Evolutionary conservation across 2,329 filamentous ascomycete species (phyloP), one percentile per base, ranked within the genome.

Genomic region (Colletotrichum neosansevieriae): DNA sequence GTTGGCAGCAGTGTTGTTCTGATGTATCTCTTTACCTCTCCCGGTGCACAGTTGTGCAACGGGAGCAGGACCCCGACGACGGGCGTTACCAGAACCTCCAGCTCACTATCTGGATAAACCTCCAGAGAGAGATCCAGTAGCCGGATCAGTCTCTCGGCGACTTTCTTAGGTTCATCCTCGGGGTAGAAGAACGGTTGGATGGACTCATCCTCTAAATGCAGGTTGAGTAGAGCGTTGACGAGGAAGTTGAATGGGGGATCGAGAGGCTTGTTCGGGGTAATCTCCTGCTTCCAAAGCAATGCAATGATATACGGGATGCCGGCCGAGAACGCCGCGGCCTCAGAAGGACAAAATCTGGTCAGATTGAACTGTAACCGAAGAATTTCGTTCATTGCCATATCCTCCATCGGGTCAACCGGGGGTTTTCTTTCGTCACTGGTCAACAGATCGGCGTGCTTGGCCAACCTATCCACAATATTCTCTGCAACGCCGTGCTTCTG

Each of bases 331-430:
- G 83, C 80, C 0, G 82, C 77, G 4, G 82, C 79, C 29, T 91
- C 84, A 47, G 90, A 84, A 4, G 89, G 88, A 72, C 91, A 91
- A 74, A 90, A 89, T 73, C 94, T 90, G 2, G 92, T 92, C 60
- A 97, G 84, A 78, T 98, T 98, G 84, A 97, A 98, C 58, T 97
- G 81, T 45, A 98, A 85, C 75, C 97, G 98, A 57, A 96, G 82
- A 0, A 92, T 95, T 78, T 98, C 95, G 9, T 85, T 85, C 42
- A 98, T 84, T 0, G 94, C 94, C 88, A 95, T 89, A 67, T 92
- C 89, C 71, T 92, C 89, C 85, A 94, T 92, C 0, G 87, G 86
- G 47, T 88, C 81, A 12, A 72, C 72, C 11, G 74, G 76, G 24
- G 75, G 71, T 51, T 79, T 79, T 51, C 74, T 73, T n/a, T 58